Base-by-base conservation (phyloP, 2,329 filamentous ascomycete genomes). In the Huntiella moniliformis region DNA sequence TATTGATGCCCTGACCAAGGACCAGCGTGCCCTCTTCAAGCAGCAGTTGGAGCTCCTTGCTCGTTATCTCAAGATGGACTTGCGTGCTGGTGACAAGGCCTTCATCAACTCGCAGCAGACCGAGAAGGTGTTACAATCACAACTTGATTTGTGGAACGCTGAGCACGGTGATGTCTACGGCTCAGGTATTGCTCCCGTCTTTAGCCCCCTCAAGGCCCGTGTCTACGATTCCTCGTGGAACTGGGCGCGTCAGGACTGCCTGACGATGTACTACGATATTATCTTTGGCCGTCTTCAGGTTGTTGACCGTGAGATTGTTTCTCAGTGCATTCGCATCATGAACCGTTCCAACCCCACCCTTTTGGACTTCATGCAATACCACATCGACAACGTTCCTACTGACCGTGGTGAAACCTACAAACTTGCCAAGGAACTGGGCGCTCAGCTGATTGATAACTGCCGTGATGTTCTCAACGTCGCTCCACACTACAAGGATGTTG, bases 151-250 rank as follows among this genome's bases (percentile, higher is more conserved):
- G 16, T 98, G 91, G 91, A 83, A 79, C 53, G 77, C 83, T 3
- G 91, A 98, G 62, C 91, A 98, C 57, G 91, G 91, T 50, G 91
- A 98, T 52, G 84, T 94, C 63, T 98, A 98, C 58, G 91, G 91
- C 16, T 69, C 82, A 18, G 91, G 91, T 44, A 96, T 98, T 52
- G 84, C 92, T 62, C 91, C 91, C 8, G 79, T 86, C 15, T 98
- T 98, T 65, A 92, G 82, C 58, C 69, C 84, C 4, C 75, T 96
- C 52, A 98, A 98, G 63, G 91, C 91, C 31, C 82, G 91, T 58
- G 79, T 91, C 7, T 98, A 98, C 65, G 91, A 98, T 61, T 96
- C 91, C 0, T 92, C 86, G 0, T 98, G 91, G 91, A 98, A 98
- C 63, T 98, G 91, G 91, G 91, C 86, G 51, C 81, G 91, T 44